Evolutionary conservation across 192 early-diverging fungal genomes (phyloP).

Genomic region (Diversispora epigaea): DNA sequence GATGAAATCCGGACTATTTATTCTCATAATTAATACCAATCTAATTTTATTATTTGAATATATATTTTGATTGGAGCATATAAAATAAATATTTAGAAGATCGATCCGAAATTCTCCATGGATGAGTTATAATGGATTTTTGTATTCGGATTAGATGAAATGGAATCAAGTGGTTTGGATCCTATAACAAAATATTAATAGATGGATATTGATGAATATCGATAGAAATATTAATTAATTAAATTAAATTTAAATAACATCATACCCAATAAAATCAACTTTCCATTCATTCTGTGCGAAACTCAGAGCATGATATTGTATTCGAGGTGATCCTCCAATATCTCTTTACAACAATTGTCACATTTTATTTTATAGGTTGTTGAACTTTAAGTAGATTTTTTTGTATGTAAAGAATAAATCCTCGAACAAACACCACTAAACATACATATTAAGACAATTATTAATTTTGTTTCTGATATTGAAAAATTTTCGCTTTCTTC

Average conservation of each 20-base stretch:
- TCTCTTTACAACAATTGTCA: conserved; percentile 71
- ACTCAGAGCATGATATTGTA: conserved; percentile 85
- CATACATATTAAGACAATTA: too few species aligned
- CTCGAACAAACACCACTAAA: not conserved
- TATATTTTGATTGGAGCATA: conserved; percentile 69
- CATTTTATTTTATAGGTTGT: not conserved
- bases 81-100: conserved; percentile 61
- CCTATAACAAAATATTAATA: conserved; percentile 1
- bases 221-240: not conserved
- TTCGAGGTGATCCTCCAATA: conserved; percentile 86
- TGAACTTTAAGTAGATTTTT: not conserved
- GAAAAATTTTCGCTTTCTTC: too few species aligned
- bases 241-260: conserved; percentile 49
- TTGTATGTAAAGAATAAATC: not conserved
- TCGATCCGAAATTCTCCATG: conserved; percentile 56
- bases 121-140: conserved; percentile 46
- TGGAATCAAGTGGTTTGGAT: not conserved
- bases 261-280: conserved; percentile 87
- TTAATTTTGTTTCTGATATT: too few species aligned
- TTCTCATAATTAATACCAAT: conserved; percentile 55
- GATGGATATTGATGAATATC: not conserved
- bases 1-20: conserved; percentile 64
- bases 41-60: conserved; percentile 57
- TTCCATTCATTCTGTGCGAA: conserved; percentile 62
- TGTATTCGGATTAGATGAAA: conserved; percentile 48